A percentile compares a stretch with the other conserved stretches of the same genome.
Conservation (phyloP, 2,329 filamentous ascomycete species). For the Geoglossum cookeanum region DNA sequence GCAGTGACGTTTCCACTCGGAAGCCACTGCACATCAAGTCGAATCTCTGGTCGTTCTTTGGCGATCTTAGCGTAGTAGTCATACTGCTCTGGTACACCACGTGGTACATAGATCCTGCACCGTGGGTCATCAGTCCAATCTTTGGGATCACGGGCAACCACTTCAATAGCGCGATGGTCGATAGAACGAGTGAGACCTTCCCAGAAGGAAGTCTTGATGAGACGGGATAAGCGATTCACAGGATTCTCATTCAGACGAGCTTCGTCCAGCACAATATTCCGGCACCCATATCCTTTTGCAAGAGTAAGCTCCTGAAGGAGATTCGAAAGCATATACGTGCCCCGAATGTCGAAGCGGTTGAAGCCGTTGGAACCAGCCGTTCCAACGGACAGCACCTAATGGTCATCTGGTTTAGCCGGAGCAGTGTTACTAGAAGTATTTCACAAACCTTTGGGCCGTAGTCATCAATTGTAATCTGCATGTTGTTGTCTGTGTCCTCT, state of each 20-base stretch:
- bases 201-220: conserved; percentile 89
- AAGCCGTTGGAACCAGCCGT: conserved; percentile 73
- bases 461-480: conserved; percentile 96
- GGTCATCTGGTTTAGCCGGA: conserved; percentile 1
- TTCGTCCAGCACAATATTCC: conserved; percentile 81
- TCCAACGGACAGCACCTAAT: conserved; percentile 60
- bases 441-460: conserved; percentile 60
- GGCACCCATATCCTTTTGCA: conserved; percentile 75
- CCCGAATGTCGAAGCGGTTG: conserved; percentile 77
- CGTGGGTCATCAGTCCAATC: conserved; percentile 84
- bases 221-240: conserved; percentile 64
- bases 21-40: conserved; percentile 69
- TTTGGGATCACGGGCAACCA: conserved; percentile 78
- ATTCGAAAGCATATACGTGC: conserved; percentile 95
- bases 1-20: conserved; percentile 54
- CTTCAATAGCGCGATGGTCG: conserved; percentile 69
- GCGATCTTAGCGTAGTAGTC: conserved; percentile 79
- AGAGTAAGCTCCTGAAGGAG: conserved; percentile 85
- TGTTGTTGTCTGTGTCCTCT: conserved; percentile 86
- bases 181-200: conserved; percentile 74
- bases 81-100: conserved; percentile 66
- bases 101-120: conserved; percentile 79
- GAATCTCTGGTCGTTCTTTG: conserved; percentile 58
- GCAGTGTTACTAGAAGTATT: not conserved
- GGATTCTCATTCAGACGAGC: conserved; percentile 88